Conservation (phyloP, 2,329 filamentous ascomycete genomes). For the Neospermospora avenae region DNA sequence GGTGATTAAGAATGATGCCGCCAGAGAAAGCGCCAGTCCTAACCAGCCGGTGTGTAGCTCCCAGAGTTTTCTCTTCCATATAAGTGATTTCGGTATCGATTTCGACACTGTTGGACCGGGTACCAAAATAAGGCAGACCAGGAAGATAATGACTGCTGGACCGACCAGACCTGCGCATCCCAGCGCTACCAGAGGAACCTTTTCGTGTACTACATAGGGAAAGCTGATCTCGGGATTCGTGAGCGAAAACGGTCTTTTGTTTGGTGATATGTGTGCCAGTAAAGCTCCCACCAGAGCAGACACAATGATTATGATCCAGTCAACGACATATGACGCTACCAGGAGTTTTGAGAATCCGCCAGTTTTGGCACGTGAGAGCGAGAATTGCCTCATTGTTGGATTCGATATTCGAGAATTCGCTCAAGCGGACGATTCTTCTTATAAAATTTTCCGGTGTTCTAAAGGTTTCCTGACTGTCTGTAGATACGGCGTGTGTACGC, state of each 20-base stretch:
- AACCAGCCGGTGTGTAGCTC: conserved; percentile 85
- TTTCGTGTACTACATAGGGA: conserved; percentile 67
- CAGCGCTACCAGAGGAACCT: conserved; percentile 65
- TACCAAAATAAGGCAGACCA: conserved; percentile 67
- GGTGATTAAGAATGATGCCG: conserved; percentile 74
- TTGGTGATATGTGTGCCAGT: conserved; percentile 59
- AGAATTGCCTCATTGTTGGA: conserved; percentile 13
- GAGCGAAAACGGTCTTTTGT: conserved; percentile 68
- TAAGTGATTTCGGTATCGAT: conserved; percentile 58
- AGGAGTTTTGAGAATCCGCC: conserved; percentile 37
- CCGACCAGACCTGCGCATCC: conserved; percentile 59
- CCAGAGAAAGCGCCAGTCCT: conserved; percentile 71
- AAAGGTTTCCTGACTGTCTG: background rate
- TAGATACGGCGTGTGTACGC: background rate
- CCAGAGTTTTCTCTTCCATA: conserved; percentile 85
- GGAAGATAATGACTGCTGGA: conserved; percentile 65
- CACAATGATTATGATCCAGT: conserved; percentile 67
- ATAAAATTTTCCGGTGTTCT: background rate
- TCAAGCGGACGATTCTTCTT: background rate
- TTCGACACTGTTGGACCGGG: conserved; percentile 66
- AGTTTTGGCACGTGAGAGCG: conserved; percentile 16
- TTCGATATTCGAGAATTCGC: background rate
- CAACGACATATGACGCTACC: conserved; percentile 64
- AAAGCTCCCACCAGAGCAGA: conserved; percentile 57
- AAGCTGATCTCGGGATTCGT: conserved; percentile 75